Percentiles rank a stretch among this genome's conserved stretches.
Evolutionary conservation across 257 asterid species (phyloP).

Genomic region (Euphrasia confusa): DNA sequence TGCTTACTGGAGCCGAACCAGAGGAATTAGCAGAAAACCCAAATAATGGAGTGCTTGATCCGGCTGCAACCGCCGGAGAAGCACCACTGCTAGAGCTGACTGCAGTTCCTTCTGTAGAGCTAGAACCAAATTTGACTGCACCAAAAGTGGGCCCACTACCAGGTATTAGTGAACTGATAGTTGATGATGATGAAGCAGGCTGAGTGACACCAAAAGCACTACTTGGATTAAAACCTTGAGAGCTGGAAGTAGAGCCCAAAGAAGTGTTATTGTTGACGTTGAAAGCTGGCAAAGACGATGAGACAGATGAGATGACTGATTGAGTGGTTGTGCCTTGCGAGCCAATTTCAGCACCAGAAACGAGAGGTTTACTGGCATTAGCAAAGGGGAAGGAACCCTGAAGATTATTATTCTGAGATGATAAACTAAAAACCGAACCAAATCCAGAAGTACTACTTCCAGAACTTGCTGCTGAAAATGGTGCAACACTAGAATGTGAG

Average conservation of each 20-base stretch:
- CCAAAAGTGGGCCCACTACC: slow-evolving; percentile 32
- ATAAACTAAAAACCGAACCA: slow-evolving; percentile 26
- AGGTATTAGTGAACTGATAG: slow-evolving; percentile 21
- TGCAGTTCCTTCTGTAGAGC: slow-evolving; percentile 27
- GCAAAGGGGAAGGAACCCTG: slow-evolving; percentile 40
- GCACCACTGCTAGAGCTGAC: slow-evolving; percentile 33
- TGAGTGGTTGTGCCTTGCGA: slow-evolving; percentile 31
- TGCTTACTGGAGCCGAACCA: slow-evolving; percentile 22
- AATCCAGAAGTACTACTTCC: slow-evolving; percentile 32
- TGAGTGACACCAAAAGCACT: slow-evolving; percentile 32
- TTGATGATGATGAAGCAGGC: slow-evolving; percentile 35
- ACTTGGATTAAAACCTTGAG: slow-evolving; percentile 22
- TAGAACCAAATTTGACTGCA: slow-evolving; percentile 34
- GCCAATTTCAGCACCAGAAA: slow-evolving; percentile 21
- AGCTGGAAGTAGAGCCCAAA: slow-evolving; percentile 30
- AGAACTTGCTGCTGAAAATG: slow-evolving; percentile 32
- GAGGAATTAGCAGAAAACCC: slow-evolving; percentile 26
- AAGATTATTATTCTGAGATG: slow-evolving; percentile 28
- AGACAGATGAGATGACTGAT: slow-evolving; percentile 27
- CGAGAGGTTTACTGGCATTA: slow-evolving; percentile 32
- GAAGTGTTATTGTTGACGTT: slow-evolving; percentile 20
- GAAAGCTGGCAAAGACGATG: slow-evolving; percentile 34
- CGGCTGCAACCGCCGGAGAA: slow-evolving; percentile 24
- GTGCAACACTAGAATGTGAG: slow-evolving; percentile 26
- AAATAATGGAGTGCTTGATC: slow-evolving; percentile 24